These are phyloP conservation scores for Apostasia shenzhenica DNA, from an alignment of 106 monocot species.

Conservation along the genomic window DNA sequence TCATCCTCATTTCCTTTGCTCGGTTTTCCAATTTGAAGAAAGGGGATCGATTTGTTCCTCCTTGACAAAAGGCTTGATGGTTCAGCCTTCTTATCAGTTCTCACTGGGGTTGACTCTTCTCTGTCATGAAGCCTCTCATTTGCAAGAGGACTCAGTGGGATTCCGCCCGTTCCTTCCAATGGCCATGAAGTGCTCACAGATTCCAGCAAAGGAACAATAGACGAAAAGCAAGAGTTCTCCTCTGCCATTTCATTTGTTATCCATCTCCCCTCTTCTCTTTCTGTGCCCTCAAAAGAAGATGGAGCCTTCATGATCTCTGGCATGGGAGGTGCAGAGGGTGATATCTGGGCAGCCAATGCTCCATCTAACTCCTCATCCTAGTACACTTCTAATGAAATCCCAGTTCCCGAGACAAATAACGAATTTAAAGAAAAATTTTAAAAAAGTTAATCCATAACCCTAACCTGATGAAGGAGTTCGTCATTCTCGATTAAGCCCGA, in stretches of 20 bases:
- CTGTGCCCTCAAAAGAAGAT: background rate
- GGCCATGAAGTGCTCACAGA: background rate
- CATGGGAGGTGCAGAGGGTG: conserved; percentile 35
- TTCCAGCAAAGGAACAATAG: background rate
- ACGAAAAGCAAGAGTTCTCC: conserved; percentile 1
- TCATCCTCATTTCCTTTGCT: conserved; percentile 7
- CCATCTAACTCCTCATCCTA: conserved; percentile 15
- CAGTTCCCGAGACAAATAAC: background rate
- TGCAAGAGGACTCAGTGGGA: conserved; percentile 1
- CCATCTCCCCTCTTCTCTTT: background rate
- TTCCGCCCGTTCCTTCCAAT: conserved; percentile 1
- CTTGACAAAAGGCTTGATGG: conserved; percentile 44
- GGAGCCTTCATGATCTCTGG: background rate
- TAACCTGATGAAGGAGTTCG: conserved; percentile 25
- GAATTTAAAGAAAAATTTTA: background rate
- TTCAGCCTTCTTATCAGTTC: conserved; percentile 13
- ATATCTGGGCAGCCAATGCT: background rate
- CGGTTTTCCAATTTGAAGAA: conserved; percentile 28
- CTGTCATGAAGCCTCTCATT: conserved; percentile 1
- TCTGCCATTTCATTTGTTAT: background rate
- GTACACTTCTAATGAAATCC: conserved; percentile 3
- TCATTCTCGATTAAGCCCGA: conserved; percentile 15
- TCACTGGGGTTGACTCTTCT: background rate
- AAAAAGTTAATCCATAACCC: background rate
- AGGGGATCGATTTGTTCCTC: conserved; percentile 36